A percentile compares a stretch with the other conserved stretches of the same genome.
Evolutionary conservation across 2,329 filamentous ascomycete species (phyloP).

Genomic region (Aspergillus sp.): DNA sequence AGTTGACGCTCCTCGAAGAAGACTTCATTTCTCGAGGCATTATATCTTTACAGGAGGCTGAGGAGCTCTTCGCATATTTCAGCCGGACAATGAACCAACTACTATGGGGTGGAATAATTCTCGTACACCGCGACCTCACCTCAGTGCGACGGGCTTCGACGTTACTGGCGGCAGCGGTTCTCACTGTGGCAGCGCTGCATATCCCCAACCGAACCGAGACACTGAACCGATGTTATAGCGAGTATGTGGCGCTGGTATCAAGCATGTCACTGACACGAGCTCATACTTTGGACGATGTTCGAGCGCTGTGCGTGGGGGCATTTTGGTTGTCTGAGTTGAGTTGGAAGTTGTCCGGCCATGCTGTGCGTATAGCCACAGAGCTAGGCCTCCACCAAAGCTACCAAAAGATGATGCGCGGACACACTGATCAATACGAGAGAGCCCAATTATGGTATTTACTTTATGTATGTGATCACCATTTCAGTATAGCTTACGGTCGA

Average conservation of each 20-base stretch:
- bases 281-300: slow-evolving; percentile 58
- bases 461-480: slow-evolving; percentile 67
- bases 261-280: slow-evolving; percentile 59
- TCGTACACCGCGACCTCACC: slow-evolving; percentile 51
- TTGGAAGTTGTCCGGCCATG: slow-evolving; percentile 62
- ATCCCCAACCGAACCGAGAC: slow-evolving; percentile 55
- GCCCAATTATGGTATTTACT: slow-evolving; percentile 63
- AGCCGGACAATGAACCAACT: slow-evolving; percentile 52
- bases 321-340: slow-evolving; percentile 65
- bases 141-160: slow-evolving; percentile 57
- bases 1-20: slow-evolving; percentile 41
- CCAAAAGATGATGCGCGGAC: slow-evolving; percentile 50
- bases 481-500: slow-evolving; percentile 62
- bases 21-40: slow-evolving; percentile 54
- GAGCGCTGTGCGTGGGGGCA: slow-evolving; percentile 60
- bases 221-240: slow-evolving; percentile 56
- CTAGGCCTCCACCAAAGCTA: slow-evolving; percentile 57
- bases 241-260: slow-evolving; percentile 58
- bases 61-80: slow-evolving; percentile 54
- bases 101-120: slow-evolving; percentile 54
- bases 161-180: slow-evolving; percentile 55
- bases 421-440: slow-evolving; percentile 53
- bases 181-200: slow-evolving; percentile 60
- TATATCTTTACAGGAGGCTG: slow-evolving; percentile 50
- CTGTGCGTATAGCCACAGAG: slow-evolving; percentile 59